Evolutionary conservation across 2,329 filamentous ascomycete genomes (phyloP).

Genomic region (Hysterium pulicare): DNA sequence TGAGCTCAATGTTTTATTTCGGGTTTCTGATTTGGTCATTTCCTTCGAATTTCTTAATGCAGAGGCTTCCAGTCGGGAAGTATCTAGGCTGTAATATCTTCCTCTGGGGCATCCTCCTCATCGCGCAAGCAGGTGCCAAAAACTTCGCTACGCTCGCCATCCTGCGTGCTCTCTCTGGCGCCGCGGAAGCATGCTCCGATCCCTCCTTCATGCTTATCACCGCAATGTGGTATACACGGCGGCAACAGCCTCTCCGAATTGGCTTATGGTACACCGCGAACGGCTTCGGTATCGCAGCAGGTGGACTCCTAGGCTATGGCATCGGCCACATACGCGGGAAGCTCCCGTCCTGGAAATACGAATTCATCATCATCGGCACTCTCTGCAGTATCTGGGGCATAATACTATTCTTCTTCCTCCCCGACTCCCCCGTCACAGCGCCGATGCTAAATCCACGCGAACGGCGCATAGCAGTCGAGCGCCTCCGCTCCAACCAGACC

Average conservation of each 20-base stretch:
- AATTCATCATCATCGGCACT: not conserved
- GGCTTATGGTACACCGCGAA: constrained; percentile 44
- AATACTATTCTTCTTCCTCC: constrained; percentile 32
- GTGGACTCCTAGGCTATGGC: constrained; percentile 54
- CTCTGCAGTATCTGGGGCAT: not conserved
- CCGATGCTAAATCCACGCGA: constrained; percentile 19
- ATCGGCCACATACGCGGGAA: constrained; percentile 58
- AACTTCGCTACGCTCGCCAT: constrained; percentile 55
- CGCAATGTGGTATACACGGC: constrained; percentile 60
- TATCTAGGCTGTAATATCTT: constrained; percentile 57
- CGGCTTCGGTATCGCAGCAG: constrained; percentile 51
- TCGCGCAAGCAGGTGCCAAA: constrained; percentile 29
- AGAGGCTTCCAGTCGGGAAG: constrained; percentile 46
- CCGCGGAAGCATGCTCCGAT: constrained; percentile 56
- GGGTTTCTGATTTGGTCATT: constrained; percentile 54
- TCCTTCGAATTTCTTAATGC: constrained; percentile 48
- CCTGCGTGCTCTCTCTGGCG: constrained; percentile 55
- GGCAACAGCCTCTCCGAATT: constrained; percentile 56
- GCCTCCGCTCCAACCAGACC: constrained; percentile 20
- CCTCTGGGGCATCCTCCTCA: constrained; percentile 49
- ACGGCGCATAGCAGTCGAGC: constrained; percentile 16
- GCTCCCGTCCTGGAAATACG: constrained; percentile 23
- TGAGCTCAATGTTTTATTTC: constrained; percentile 55
- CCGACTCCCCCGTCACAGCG: constrained; percentile 42
- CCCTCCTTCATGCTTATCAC: constrained; percentile 62